These are phyloP conservation scores for Ceratorhiza oryzae-sativae DNA, from an alignment of 1,284 basidiomycete species.

Conservation along the genomic window DNA sequence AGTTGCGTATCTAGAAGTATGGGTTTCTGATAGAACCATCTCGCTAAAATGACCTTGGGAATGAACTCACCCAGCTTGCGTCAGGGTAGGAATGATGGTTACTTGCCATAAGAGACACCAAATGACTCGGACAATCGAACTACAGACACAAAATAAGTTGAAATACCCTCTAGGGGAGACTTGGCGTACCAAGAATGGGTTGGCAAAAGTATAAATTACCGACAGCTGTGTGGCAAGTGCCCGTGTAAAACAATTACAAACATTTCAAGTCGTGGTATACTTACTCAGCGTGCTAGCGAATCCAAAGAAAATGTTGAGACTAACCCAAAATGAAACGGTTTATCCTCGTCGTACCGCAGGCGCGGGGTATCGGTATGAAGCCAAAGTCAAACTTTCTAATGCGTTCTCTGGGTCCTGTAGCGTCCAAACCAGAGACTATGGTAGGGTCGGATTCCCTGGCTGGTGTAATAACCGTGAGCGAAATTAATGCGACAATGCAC, in stretches of 20 bases:
- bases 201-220: slow-evolving; percentile 34
- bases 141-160: not conserved
- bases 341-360: slow-evolving; percentile 65
- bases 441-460: not conserved
- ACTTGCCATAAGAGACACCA: slow-evolving; percentile 12
- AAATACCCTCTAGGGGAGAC: not conserved
- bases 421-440: not conserved
- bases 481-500: not conserved
- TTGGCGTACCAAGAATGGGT: slow-evolving; percentile 11
- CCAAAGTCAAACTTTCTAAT: slow-evolving; percentile 56
- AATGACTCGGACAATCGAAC: slow-evolving; percentile 28
- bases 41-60: too few relatives aligned
- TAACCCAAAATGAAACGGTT: slow-evolving; percentile 66
- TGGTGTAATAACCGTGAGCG: not conserved
- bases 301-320: slow-evolving; percentile 70
- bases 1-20: slow-evolving; percentile 57
- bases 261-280: not conserved
- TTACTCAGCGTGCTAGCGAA: slow-evolving; percentile 66
- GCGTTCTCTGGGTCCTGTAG: not conserved
- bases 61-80: slow-evolving; percentile 18
- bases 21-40: not conserved
- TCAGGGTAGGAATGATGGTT: slow-evolving; percentile 29
- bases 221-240: slow-evolving; percentile 45
- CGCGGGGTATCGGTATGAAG: slow-evolving; percentile 70
- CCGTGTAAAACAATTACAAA: not conserved